These are phyloP conservation scores for Clonostachys solani DNA, from an alignment of 2,329 filamentous ascomycete genomes.

Conservation along the genomic window DNA sequence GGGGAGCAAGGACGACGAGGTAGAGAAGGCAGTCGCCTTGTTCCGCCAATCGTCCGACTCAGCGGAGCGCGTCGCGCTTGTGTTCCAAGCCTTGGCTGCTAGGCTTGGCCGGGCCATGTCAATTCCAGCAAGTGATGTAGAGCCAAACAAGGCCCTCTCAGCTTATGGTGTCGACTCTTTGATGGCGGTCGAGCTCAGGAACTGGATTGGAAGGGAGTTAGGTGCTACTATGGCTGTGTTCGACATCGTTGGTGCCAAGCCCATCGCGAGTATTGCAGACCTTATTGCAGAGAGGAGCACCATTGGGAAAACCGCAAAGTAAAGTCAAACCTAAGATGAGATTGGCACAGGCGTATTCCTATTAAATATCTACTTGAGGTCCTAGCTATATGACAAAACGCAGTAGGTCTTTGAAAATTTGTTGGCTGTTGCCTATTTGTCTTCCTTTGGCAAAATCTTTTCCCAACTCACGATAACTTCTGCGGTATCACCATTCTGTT, in stretches of 20 bases:
- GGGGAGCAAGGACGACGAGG: neutral
- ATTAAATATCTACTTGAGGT: too few relatives aligned
- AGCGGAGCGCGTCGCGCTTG: neutral
- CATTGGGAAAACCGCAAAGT: neutral
- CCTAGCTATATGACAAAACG: too few relatives aligned
- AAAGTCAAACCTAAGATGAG: too few relatives aligned
- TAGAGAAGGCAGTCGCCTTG: neutral
- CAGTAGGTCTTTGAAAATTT: too few relatives aligned
- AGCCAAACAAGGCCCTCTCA: constrained; percentile 28
- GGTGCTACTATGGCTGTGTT: constrained; percentile 39
- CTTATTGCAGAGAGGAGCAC: neutral
- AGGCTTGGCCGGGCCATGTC: constrained; percentile 24
- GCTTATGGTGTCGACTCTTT: constrained; percentile 49
- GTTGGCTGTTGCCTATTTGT: too few relatives aligned
- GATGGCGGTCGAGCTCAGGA: constrained; percentile 43
- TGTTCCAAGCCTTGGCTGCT: neutral
- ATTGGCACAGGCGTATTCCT: too few relatives aligned
- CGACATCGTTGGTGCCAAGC: constrained; percentile 38
- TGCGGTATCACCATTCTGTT: too few relatives aligned
- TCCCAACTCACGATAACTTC: too few relatives aligned
- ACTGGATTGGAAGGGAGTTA: constrained; percentile 41
- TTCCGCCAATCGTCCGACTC: neutral
- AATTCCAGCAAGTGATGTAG: constrained; percentile 35
- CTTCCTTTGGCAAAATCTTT: too few relatives aligned
- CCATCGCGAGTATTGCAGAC: neutral